phyloP scores from a whole-genome alignment of 441 rosid species.

The Gossypium davidsonii region DNA sequence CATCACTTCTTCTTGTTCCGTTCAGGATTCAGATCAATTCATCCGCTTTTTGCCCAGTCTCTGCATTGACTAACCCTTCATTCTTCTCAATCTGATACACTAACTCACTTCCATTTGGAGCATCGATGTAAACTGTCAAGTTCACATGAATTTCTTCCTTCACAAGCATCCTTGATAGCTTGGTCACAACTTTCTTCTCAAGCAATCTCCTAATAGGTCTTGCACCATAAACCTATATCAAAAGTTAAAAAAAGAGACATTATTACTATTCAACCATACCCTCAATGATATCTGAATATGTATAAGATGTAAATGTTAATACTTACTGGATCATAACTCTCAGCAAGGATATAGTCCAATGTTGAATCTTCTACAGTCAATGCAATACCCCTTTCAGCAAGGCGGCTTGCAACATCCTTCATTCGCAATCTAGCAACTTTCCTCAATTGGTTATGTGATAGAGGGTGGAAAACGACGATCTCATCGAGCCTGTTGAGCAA shows the following conservation, averaged over 20 bases:
- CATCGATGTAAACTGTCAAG: slow-evolving; percentile 66
- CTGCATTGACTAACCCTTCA: slow-evolving; percentile 71
- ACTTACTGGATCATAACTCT: slow-evolving; percentile 83
- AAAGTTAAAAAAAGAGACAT: not conserved
- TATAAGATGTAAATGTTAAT: not conserved
- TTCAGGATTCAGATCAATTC: slow-evolving; percentile 50
- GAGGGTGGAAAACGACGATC: slow-evolving; percentile 78
- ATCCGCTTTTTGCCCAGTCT: slow-evolving; percentile 60
- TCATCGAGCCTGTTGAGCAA: slow-evolving; percentile 80
- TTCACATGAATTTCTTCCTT: slow-evolving; percentile 74
- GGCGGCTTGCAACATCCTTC: slow-evolving; percentile 77
- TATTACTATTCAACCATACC: not conserved
- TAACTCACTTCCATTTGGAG: slow-evolving; percentile 30
- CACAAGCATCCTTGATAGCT: slow-evolving; percentile 68
- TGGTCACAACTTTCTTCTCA: slow-evolving; percentile 74
- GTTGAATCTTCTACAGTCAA: slow-evolving; percentile 76
- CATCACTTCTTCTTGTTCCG: slow-evolving; percentile 38
- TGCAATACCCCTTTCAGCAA: slow-evolving; percentile 82
- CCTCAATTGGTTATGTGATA: slow-evolving; percentile 75
- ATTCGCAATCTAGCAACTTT: slow-evolving; percentile 75
- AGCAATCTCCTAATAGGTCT: slow-evolving; percentile 92
- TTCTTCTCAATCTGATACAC: slow-evolving; percentile 56
- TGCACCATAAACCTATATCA: slow-evolving; percentile 65
- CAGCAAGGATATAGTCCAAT: slow-evolving; percentile 51
- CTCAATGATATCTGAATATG: not conserved